Percentiles rank a stretch among this genome's conserved stretches.
These are phyloP conservation scores for Trichoderma gamsii DNA, from an alignment of 495 filamentous ascomycete genomes.

Conservation along the genomic window DNA sequence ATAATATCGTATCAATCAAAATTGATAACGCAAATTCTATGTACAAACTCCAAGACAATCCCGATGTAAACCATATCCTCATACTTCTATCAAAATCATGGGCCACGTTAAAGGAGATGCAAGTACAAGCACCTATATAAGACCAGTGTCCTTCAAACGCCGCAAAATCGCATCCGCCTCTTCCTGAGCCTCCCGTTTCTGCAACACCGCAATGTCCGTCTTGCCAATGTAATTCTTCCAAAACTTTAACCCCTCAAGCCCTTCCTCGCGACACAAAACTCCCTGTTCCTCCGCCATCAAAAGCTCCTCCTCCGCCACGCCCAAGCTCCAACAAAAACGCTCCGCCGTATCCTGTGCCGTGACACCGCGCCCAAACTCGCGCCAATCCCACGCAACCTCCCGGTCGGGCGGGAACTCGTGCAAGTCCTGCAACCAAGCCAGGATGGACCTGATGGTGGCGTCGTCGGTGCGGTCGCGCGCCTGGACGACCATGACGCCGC, in stretches of 20 bases:
- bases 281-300: conserved; percentile 95
- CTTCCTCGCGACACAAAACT: conserved; percentile 72
- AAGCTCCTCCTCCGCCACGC: conserved; percentile 91
- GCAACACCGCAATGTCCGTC: conserved; percentile 26
- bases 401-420: conserved; percentile 58
- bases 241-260: conserved; percentile 74
- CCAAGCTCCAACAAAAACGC: conserved; percentile 94
- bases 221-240: conserved; percentile 65
- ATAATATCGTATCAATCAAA: not conserved
- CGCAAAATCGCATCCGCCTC: conserved; percentile 4
- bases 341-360: conserved; percentile 87
- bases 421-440: conserved; percentile 70
- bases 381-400: conserved; percentile 69
- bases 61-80: too few relatives aligned
- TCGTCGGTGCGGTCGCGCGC: conserved; percentile 84
- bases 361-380: conserved; percentile 69
- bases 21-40: too few relatives aligned
- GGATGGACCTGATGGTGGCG: conserved; percentile 70
- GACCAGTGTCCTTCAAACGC: conserved; percentile 10
- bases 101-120: too few relatives aligned
- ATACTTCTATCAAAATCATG: too few relatives aligned
- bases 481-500: conserved; percentile 88
- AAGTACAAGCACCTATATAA: not conserved
- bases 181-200: not conserved
- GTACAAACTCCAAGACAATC: too few relatives aligned